Percentiles rank a stretch among this genome's conserved stretches.
Evolutionary conservation across 768 basidiomycete species (phyloP).

Genomic region (Mycena olivaceomarginata): DNA sequence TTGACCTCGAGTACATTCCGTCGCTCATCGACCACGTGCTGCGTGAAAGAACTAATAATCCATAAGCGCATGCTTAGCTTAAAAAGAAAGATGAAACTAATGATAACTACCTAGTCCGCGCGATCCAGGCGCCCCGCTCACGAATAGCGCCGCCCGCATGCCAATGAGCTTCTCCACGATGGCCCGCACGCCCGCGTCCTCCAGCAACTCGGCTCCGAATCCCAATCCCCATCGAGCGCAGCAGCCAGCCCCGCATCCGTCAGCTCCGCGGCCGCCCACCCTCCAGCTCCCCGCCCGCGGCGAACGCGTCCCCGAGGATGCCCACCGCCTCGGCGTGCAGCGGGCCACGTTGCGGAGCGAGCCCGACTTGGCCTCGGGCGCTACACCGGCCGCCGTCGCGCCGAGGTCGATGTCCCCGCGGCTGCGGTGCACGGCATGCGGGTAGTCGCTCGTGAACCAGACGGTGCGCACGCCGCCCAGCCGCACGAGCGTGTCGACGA

Average conservation of each 20-base stretch:
- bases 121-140: slow-evolving; percentile 68
- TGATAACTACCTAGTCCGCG: slow-evolving; percentile 63
- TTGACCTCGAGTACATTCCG: slow-evolving; percentile 45
- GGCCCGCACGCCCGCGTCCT: slow-evolving; percentile 70
- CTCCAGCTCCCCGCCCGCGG: slow-evolving; percentile 59
- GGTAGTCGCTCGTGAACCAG: slow-evolving; percentile 78
- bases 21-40: slow-evolving; percentile 69
- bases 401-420: slow-evolving; percentile 8
- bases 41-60: slow-evolving; percentile 69
- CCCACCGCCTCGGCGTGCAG: slow-evolving; percentile 68
- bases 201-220: slow-evolving; percentile 55
- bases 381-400: not conserved
- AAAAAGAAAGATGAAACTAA: not conserved
- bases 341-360: slow-evolving; percentile 65
- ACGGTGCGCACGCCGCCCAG: slow-evolving; percentile 62
- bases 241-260: slow-evolving; percentile 52
- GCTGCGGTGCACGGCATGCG: slow-evolving; percentile 51
- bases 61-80: slow-evolving; percentile 39
- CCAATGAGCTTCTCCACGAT: slow-evolving; percentile 76
- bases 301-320: slow-evolving; percentile 66
- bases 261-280: slow-evolving; percentile 66
- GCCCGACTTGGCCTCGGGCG: slow-evolving; percentile 56
- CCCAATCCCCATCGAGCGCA: slow-evolving; percentile 28
- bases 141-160: slow-evolving; percentile 68
- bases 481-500: slow-evolving; percentile 65